Evolutionary conservation across 1,139 yeast genomes (phyloP).

Genomic region (Sugiyamaella paludigena): DNA sequence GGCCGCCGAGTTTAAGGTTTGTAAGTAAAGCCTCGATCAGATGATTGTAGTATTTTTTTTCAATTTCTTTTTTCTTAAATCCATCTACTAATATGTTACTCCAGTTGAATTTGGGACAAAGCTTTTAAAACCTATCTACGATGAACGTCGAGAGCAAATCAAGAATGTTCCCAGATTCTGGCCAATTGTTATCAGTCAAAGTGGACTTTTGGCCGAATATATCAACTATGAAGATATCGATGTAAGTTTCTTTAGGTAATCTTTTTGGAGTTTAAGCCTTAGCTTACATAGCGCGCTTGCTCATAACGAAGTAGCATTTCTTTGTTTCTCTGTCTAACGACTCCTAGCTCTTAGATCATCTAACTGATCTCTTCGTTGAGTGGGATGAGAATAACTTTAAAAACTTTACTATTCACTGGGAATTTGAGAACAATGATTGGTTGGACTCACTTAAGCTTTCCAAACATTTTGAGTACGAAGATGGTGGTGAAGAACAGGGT

Average conservation of each 20-base stretch:
- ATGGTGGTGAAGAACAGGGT: constrained; percentile 25
- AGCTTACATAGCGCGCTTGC: too few relatives aligned
- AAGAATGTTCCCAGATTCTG: constrained; percentile 39
- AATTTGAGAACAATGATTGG: constrained; percentile 38
- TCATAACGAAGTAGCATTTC: background rate
- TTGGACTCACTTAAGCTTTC: constrained; percentile 30
- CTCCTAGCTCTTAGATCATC: constrained; percentile 31
- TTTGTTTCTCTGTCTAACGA: too few relatives aligned
- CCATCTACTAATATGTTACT: too few relatives aligned
- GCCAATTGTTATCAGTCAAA: constrained; percentile 37
- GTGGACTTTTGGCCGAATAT: constrained; percentile 34
- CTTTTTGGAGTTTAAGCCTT: too few relatives aligned
- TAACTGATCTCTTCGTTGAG: constrained; percentile 35
- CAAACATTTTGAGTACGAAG: constrained; percentile 32
- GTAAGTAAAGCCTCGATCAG: constrained; percentile 17
- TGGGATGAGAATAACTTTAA: constrained; percentile 34
- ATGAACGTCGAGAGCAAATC: constrained; percentile 34
- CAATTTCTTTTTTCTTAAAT: background rate
- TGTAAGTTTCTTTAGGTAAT: background rate
- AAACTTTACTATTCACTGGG: constrained; percentile 35
- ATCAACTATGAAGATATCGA: constrained; percentile 35
- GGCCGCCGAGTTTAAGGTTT: constrained; percentile 32
- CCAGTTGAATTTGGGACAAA: constrained; percentile 26
- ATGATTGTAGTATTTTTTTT: background rate
- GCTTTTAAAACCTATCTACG: constrained; percentile 37